These are phyloP conservation scores for Blastobotrys apis DNA, from an alignment of 1,139 yeast genomes.

Conservation along the genomic window DNA sequence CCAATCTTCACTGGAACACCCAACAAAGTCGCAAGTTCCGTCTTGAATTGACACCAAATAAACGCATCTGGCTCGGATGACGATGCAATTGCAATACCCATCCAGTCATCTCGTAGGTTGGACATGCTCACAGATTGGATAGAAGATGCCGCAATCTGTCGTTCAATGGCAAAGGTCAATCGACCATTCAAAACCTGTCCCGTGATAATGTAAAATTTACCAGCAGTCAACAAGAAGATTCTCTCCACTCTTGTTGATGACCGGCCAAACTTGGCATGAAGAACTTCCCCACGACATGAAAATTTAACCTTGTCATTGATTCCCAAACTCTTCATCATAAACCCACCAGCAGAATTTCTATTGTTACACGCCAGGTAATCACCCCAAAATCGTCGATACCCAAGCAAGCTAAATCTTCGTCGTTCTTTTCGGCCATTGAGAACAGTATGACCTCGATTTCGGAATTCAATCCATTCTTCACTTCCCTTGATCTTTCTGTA, in stretches of 20 bases:
- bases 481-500: conserved; percentile 82
- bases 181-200: conserved; percentile 72
- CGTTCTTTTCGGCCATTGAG: conserved; percentile 81
- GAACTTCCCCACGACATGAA: conserved; percentile 74
- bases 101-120: conserved; percentile 86
- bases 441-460: conserved; percentile 75
- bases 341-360: conserved; percentile 65
- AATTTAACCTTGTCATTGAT: conserved; percentile 69
- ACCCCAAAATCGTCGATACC: conserved; percentile 89
- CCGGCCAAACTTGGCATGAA: conserved; percentile 86
- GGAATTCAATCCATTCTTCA: conserved; percentile 67
- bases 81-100: conserved; percentile 58
- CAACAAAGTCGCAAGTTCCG: conserved; percentile 79
- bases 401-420: conserved; percentile 79
- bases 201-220: conserved; percentile 61
- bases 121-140: conserved; percentile 69
- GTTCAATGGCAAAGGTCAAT: conserved; percentile 62
- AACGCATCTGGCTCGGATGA: conserved; percentile 68
- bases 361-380: conserved; percentile 88
- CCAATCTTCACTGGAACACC: conserved; percentile 63
- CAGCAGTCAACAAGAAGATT: conserved; percentile 62
- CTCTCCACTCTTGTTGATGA: conserved; percentile 78
- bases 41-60: conserved; percentile 76
- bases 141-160: conserved; percentile 53
- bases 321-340: conserved; percentile 55